phyloP scores from a whole-genome alignment of 164 flowering plant genomes.

The Vitis cinerea region DNA sequence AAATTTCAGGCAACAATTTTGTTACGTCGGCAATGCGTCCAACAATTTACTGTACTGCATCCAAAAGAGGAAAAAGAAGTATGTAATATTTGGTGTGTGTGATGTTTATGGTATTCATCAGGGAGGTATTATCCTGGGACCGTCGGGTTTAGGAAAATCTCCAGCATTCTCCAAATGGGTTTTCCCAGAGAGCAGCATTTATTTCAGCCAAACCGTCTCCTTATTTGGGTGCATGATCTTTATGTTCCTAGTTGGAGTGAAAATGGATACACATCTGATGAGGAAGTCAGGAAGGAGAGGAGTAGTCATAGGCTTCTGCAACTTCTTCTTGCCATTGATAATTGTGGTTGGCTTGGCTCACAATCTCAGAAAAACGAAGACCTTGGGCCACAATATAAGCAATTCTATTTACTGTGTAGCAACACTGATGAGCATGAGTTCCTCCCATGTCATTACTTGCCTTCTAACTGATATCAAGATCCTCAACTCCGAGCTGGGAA shows the following conservation, averaged over 20 bases:
- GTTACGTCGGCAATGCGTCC: too few species aligned
- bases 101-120: conserved; percentile 1
- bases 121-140: conserved; percentile 20
- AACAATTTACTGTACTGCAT: too few species aligned
- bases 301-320: conserved; percentile 14
- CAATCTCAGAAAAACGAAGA: not conserved
- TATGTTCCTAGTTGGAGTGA: conserved; percentile 23
- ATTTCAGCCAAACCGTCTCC: conserved; percentile 12
- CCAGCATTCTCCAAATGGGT: not conserved
- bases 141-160: conserved; percentile 10
- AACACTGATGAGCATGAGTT: conserved; percentile 6
- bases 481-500: conserved; percentile 34
- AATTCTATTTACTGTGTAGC: conserved; percentile 4
- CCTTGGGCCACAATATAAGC: not conserved
- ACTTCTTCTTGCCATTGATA: conserved; percentile 10
- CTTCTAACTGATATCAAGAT: conserved; percentile 24
- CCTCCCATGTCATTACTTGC: conserved; percentile 24
- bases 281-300: conserved; percentile 21
- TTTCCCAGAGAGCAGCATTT: conserved; percentile 1
- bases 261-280: conserved; percentile 19
- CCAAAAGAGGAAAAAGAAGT: too few species aligned
- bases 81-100: not conserved
- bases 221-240: conserved; percentile 13
- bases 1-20: too few species aligned
- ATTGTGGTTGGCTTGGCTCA: not conserved